These are phyloP conservation scores for Melampsora americana DNA, from an alignment of 1,284 basidiomycete species.

Conservation along the genomic window DNA sequence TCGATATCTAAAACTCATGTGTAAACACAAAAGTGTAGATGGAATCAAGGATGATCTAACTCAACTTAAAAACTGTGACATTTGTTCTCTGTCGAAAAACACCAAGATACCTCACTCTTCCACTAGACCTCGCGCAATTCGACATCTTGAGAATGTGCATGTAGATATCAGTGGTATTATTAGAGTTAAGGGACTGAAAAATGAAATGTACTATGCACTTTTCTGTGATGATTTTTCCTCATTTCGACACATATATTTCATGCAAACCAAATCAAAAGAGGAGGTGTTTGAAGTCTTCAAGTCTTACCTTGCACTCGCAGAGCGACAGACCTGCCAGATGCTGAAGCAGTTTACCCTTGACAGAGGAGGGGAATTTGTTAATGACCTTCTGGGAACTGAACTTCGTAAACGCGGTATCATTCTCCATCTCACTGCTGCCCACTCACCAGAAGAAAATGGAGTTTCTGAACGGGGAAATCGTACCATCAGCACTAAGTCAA, in stretches of 20 bases:
- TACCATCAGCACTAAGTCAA: background rate
- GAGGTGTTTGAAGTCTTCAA: background rate
- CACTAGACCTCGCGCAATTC: background rate
- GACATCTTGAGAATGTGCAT: too few species aligned
- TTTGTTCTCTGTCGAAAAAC: background rate
- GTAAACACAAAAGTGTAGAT: background rate
- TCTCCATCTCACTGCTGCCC: background rate
- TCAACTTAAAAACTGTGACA: background rate
- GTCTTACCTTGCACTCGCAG: background rate
- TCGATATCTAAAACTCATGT: background rate
- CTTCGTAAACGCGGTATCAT: background rate
- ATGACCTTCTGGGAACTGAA: background rate
- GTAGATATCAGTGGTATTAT: too few species aligned
- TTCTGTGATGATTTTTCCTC: background rate
- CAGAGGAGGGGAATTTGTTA: too few species aligned
- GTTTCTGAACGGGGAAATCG: too few species aligned
- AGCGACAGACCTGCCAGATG: background rate
- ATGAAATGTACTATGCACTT: background rate
- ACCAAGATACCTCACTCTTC: background rate
- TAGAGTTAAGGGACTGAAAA: background rate
- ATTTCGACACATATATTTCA: too few species aligned
- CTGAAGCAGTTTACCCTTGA: background rate
- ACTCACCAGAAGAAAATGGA: conserved; percentile 10
- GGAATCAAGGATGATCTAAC: background rate
- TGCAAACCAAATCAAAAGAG: too few species aligned